Base-by-base conservation (phyloP, 495 filamentous ascomycete genomes). In the Penicillium flavigenum region DNA sequence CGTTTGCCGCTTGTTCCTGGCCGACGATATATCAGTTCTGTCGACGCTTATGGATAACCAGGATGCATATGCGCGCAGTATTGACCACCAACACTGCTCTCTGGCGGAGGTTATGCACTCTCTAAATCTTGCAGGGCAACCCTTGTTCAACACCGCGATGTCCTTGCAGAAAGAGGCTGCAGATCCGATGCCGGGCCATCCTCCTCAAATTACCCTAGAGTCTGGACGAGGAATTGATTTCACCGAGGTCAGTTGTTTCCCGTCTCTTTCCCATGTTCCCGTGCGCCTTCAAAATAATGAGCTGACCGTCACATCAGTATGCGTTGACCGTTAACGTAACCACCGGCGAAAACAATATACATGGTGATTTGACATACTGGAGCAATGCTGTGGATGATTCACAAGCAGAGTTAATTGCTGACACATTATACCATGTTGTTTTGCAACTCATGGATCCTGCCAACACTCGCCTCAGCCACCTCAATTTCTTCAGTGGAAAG, bases 321-420 rank as follows among this genome's bases (percentile, higher is more conserved):
- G 74, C 76, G 24, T 64, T 80, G n/a, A 75, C 80, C 29, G 75
- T 78, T 38, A 80, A 81, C 29, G 79, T 80, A 48, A 79, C 81
- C 42, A 71, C 81, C 32, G 60, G 52, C 12, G 27, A 34, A 36
- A 38, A 47, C 8, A 47, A 4, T 5, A 55, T 47, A 9, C 4
- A 47, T 47, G 57, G 65, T 14, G 49, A 60, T 9, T 54, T 69
- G 22, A 69, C 61, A 14, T 65, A 69, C 58, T 65, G 62, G 59
- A 59, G 51, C 1, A 22, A 65, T 17, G 54, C 57, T 20, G 19
- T 70, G 24, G 42, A 45, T 47, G 51, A 67, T 3, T 10, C 39
- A 3, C 68, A 68, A 51, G 61, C 61, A 20, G 54, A 58, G 27
- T 52, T 64, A 10, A 38, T 70, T 20, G 54, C 64, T 1, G 58